phyloP scores from a whole-genome alignment of 148 eudicot genomes.

The Suaeda aralocaspica region DNA sequence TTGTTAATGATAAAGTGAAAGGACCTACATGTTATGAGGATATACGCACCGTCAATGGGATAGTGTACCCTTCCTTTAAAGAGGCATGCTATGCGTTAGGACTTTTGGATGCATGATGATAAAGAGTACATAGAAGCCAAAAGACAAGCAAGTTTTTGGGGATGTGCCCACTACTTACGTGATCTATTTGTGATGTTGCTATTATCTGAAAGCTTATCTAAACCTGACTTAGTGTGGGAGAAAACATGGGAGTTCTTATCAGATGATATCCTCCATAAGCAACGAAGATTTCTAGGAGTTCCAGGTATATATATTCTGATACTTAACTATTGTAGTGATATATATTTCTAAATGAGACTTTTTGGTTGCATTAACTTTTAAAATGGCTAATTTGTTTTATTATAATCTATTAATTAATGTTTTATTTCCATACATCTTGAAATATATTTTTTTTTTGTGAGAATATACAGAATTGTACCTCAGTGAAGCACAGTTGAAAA shows the following conservation, averaged over 20 bases:
- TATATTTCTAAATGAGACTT: too few species aligned
- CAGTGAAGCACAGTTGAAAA: not conserved
- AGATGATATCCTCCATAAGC: not conserved
- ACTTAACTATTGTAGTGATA: too few species aligned
- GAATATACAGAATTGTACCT: not conserved
- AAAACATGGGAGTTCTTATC: not conserved
- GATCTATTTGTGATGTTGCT: not conserved
- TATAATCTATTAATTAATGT: too few species aligned
- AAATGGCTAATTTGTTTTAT: too few species aligned
- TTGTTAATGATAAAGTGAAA: too few species aligned
- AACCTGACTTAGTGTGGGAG: not conserved
- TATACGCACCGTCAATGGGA: not conserved
- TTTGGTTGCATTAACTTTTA: too few species aligned
- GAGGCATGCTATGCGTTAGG: slow-evolving; percentile 17
- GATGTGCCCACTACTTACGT: not conserved
- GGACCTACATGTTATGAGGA: slow-evolving; percentile 2
- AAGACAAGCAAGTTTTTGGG: slow-evolving; percentile 8
- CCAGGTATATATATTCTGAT: not conserved
- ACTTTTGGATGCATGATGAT: slow-evolving; percentile 19
- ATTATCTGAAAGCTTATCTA: not conserved
- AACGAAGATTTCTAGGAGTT: not conserved
- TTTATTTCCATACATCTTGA: too few species aligned
- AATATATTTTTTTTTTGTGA: too few species aligned
- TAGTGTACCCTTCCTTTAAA: not conserved
- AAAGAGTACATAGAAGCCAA: slow-evolving; percentile 6